Evolutionary conservation across 306 rosid species (phyloP), one percentile per base, ranked within the genome.

Genomic region (Vicia faba): DNA sequence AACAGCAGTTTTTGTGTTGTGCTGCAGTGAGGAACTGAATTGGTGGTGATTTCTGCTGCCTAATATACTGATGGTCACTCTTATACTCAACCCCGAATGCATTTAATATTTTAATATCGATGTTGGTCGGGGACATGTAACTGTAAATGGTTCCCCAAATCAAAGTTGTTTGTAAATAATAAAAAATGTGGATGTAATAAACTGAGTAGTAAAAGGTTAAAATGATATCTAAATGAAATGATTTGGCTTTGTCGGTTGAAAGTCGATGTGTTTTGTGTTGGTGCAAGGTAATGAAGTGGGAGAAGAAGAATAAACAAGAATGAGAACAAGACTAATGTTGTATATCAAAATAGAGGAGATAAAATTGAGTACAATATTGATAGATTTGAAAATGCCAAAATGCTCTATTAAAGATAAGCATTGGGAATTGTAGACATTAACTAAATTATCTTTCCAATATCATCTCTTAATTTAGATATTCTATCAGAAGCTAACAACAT

Each of bases 1-100:
- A 80, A 20, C 43, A 11, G 78, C 69, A 70, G 67, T 62, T 78
- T 74, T 76, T 63, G 76, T 68, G 61, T 61, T 67, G 29, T 61
- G 70, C 78, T 78, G 75, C 65, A 66, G 23, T 41, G 71, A 64
- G 72, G 68, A 71, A 29, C 59, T 56, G 25, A 35, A 53, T 61
- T 1, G 13, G 59, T 45, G 55, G 59, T 49, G 76, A 16, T 72
- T 28, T 63, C 38, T 11, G 48, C 39, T 7, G 14, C 79, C 65
- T 31, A 4, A 61, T 51, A 28, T 45, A 74, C 48, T 14, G 59
- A 63, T 73, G 43, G 50, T 55, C 59, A 61, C 67, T 15, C 64
- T 43, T 64, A 67, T 40, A 31, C 61, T 64, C 68, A 16, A 70
- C 66, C 9, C 38, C 40, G 40, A 58, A 57, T 64, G 74, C 63